A percentile compares a stretch with the other conserved stretches of the same genome.
Conservation (phyloP, 2,329 filamentous ascomycete species). For the Aspergillus thermomutatus region DNA sequence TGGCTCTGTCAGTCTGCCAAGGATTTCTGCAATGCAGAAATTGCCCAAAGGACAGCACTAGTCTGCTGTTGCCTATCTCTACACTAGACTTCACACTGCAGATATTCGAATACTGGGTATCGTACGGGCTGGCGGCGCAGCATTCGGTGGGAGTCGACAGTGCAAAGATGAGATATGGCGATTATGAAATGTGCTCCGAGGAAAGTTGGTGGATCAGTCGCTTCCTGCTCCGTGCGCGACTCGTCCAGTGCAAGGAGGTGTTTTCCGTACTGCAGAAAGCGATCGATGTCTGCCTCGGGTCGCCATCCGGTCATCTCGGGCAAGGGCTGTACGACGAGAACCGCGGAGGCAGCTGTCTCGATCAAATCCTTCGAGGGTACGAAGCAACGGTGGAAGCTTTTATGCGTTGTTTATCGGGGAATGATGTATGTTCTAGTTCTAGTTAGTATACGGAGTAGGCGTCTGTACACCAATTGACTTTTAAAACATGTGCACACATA, state of each 20-base stretch:
- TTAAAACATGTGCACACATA: too few relatives aligned
- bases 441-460: too few relatives aligned
- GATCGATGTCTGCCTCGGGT: slow-evolving; percentile 7
- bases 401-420: slow-evolving; percentile 22
- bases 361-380: slow-evolving; percentile 27
- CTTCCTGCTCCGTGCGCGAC: slow-evolving; percentile 25
- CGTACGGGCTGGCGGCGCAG: slow-evolving; percentile 16
- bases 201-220: slow-evolving; percentile 27
- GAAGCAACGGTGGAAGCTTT: slow-evolving; percentile 28
- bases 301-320: neutral
- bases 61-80: slow-evolving; percentile 27
- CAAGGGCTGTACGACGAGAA: slow-evolving; percentile 1
- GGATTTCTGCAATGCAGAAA: slow-evolving; percentile 28
- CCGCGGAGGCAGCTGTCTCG: slow-evolving; percentile 19
- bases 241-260: slow-evolving; percentile 27
- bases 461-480: too few relatives aligned
- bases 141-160: neutral
- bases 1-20: slow-evolving; percentile 27
- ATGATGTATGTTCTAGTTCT: slow-evolving; percentile 29
- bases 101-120: slow-evolving; percentile 31
- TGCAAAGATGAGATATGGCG: slow-evolving; percentile 25
- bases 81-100: slow-evolving; percentile 30
- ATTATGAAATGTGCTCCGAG: slow-evolving; percentile 28
- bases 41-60: slow-evolving; percentile 30
- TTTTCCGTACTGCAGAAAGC: slow-evolving; percentile 20